Base-by-base conservation (phyloP, 768 basidiomycete species). In the Amyloporia xantha region DNA sequence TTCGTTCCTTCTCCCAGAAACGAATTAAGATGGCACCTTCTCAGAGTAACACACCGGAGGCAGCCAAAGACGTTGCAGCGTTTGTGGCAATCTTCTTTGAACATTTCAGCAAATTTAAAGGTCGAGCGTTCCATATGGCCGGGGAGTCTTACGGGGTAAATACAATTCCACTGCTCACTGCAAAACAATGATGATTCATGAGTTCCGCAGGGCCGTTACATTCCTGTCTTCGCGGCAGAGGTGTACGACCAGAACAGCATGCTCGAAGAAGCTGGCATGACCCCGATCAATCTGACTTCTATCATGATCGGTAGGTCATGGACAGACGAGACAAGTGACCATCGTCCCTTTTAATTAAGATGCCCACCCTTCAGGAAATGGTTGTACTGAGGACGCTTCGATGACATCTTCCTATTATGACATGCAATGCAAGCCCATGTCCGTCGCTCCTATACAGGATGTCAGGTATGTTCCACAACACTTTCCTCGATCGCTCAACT, bases 31-130 rank as follows among this genome's bases (percentile, higher is more conserved):
- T 7, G n/a, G n/a, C 0, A 33, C 13, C 24, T 38, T 3, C n/a
- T 9, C 38, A 83, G 81, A 70, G 73, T 41, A 84, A 76, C 2
- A 79, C 83, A 0, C 77, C 82, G 58, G 79, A 84, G 38, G 84
- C 81, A 2, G 81, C 82, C 0, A 71, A 75, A 44, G 84, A 88
- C 54, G 77, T 87, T 3, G 82, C 84, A 0, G 76, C 79, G 0
- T 88, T 88, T 54, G 70, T 87, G 0, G 68, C 76, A 3, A 78
- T 88, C 45, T 87, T 87, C 65, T 87, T 87, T 41, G 82, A 87
- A 55, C 73, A 81, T 49, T 90, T 90, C 60, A 71, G 64, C 48
- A 70, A 81, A 55, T 86, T 87, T 69, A 79, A 84, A 54, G 84
- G 82, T 2, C 68, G 84, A 3, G 60, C 69, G 2, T 64, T 71